Base-by-base conservation (phyloP, 495 filamentous ascomycete species). In the Aspergillus carlsbadensis region DNA sequence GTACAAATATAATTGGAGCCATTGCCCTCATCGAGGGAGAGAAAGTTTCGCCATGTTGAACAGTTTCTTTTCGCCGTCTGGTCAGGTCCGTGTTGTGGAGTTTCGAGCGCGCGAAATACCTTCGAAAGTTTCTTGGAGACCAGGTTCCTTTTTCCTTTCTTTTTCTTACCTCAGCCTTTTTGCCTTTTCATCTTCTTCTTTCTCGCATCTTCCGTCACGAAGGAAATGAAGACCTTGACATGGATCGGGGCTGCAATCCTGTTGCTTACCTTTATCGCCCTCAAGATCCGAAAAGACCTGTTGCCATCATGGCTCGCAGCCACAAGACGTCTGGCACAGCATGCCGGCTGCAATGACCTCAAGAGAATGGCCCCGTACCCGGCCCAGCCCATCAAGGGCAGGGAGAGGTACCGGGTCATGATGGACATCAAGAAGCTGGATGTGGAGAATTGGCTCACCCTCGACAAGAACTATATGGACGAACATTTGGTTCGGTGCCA, bases 401-500 rank as follows among this genome's bases (percentile, higher is more conserved):
- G 72, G 45, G 71, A 73, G 33, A 63, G 72, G 58, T 79, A 77
- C 54, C 67, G 73, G 22, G 71, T 82, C 50, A 77, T 78, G 60
- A 82, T 83, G 81, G 81, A 82, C 35, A 70, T 85, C 17, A 74
- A 74, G 53, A 78, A 73, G 56, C 64, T 84, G 26, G 79, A 82
- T 39, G 54, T 61, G 15, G 62, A 68, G 39, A 81, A 82, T 41
- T 85, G 81, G 82, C 70, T 85, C 29, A 80, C 76, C 1, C 57
- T 84, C 33, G 81, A 84, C 62, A 71, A 77, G 40, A 72, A 74
- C 52, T 83, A 83, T 49, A 68, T 72, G 59, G 70, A 71, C 24
- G 79, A 80, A 55, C 78, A 81, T 61, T 55, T 60, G 2, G 68
- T 81, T 22, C 70, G 80, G 21, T 61, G 61, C 15, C 59, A 72